Percentiles rank a stretch among this genome's conserved stretches.
These are phyloP conservation scores for Xylaria acuta DNA, from an alignment of 495 filamentous ascomycete species.

Conservation along the genomic window DNA sequence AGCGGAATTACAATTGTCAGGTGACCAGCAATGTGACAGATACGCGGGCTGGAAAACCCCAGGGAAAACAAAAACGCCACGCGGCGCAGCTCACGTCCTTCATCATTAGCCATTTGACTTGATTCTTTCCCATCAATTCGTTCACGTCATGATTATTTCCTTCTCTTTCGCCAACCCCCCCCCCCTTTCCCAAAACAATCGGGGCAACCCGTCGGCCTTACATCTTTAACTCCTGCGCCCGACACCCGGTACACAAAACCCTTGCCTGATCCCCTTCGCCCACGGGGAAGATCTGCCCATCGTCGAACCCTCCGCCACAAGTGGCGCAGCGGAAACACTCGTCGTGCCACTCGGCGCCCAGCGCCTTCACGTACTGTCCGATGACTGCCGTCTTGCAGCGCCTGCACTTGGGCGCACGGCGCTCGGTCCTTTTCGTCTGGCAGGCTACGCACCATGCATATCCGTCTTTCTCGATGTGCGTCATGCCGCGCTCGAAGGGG, in stretches of 20 bases:
- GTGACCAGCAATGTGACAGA: background rate
- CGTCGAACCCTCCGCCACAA: constrained; percentile 59
- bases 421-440: constrained; percentile 84
- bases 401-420: constrained; percentile 76
- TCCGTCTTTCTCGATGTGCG: constrained; percentile 98
- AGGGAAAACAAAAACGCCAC: background rate
- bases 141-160: background rate
- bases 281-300: constrained; percentile 62
- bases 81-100: background rate
- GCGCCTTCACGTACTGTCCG: constrained; percentile 82
- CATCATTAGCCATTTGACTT: constrained; percentile 6
- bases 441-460: constrained; percentile 97
- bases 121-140: constrained; percentile 4
- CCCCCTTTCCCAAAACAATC: no score
- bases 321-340: constrained; percentile 82
- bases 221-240: constrained; percentile 58
- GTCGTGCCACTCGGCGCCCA: constrained; percentile 94
- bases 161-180: background rate
- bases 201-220: constrained; percentile 27
- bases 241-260: constrained; percentile 58
- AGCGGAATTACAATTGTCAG: background rate
- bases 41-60: background rate
- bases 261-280: constrained; percentile 48
- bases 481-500: constrained; percentile 80
- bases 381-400: constrained; percentile 85